Conservation (phyloP, 805 yeast genomes). For the Spathaspora passalidarum region DNA sequence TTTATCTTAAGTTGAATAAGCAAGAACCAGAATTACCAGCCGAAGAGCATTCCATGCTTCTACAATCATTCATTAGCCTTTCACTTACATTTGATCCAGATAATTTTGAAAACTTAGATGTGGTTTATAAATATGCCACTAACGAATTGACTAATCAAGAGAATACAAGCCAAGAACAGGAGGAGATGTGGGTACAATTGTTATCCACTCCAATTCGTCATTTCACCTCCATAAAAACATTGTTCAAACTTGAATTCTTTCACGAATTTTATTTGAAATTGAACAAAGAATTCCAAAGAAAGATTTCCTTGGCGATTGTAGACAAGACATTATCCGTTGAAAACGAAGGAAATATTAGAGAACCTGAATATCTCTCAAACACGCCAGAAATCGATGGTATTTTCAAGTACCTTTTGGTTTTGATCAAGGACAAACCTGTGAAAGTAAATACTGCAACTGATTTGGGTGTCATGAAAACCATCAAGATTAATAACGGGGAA, state of each 20-base stretch:
- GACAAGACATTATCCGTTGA: constrained; percentile 46
- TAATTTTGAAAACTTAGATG: constrained; percentile 57
- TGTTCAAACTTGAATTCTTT: constrained; percentile 49
- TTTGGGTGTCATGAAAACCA: constrained; percentile 37
- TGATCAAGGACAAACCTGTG: constrained; percentile 41
- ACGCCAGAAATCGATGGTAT: constrained; percentile 55
- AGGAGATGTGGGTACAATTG: constrained; percentile 43
- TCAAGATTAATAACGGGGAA: constrained; percentile 27
- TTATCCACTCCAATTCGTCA: constrained; percentile 48
- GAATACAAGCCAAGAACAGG: constrained; percentile 17
- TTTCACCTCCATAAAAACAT: constrained; percentile 36
- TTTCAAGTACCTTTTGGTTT: constrained; percentile 53
- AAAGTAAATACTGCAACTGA: constrained; percentile 33
- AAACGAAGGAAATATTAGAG: constrained; percentile 4
- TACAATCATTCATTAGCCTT: constrained; percentile 64
- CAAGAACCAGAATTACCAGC: constrained; percentile 62
- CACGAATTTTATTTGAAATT: constrained; percentile 49
- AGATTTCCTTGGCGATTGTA: constrained; percentile 60
- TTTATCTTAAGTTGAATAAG: constrained; percentile 53
- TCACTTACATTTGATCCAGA: constrained; percentile 66
- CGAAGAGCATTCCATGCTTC: constrained; percentile 61
- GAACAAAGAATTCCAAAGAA: constrained; percentile 48
- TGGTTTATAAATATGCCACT: constrained; percentile 55
- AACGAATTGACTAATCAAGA: constrained; percentile 24
- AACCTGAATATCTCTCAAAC: constrained; percentile 26